Conservation (phyloP, 306 rosid genomes). For the Alnus glutinosa region DNA sequence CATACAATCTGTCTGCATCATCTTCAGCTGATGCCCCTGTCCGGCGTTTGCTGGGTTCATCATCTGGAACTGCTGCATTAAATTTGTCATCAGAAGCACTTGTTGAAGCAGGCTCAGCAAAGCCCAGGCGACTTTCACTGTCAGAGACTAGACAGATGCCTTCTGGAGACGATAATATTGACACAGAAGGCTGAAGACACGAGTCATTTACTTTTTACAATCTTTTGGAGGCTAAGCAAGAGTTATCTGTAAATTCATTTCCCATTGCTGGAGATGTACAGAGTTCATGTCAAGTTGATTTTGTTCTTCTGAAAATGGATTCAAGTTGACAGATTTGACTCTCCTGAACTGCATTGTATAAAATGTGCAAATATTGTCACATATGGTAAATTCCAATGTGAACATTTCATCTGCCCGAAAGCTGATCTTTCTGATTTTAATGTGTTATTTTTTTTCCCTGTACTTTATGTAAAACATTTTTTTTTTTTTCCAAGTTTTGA, state of each 20-base stretch:
- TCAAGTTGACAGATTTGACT: constrained; percentile 59
- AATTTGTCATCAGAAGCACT: constrained; percentile 82
- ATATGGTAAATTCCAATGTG: constrained; percentile 68
- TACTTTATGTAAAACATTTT: constrained; percentile 37
- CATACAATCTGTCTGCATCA: constrained; percentile 67
- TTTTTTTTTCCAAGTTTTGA: constrained; percentile 39
- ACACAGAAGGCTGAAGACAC: constrained; percentile 68
- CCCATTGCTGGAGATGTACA: constrained; percentile 80
- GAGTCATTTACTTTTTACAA: constrained; percentile 55
- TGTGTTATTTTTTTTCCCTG: constrained; percentile 29
- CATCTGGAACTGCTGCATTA: constrained; percentile 73
- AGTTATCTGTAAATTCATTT: constrained; percentile 82
- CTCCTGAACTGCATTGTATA: constrained; percentile 75
- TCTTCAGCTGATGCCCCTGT: constrained; percentile 62
- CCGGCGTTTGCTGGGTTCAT: constrained; percentile 70
- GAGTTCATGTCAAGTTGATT: constrained; percentile 60
- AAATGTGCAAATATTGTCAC: constrained; percentile 74
- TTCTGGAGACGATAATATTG: constrained; percentile 71
- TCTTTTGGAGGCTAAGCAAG: constrained; percentile 62
- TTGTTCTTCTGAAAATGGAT: constrained; percentile 53
- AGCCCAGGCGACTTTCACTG: constrained; percentile 73
- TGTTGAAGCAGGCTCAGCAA: constrained; percentile 67
- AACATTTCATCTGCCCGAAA: constrained; percentile 62
- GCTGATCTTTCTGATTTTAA: constrained; percentile 37
- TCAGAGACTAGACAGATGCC: constrained; percentile 79